These are phyloP conservation scores for Poa annua DNA, from an alignment of 176 grass and related monocot genomes.

Conservation along the genomic window DNA sequence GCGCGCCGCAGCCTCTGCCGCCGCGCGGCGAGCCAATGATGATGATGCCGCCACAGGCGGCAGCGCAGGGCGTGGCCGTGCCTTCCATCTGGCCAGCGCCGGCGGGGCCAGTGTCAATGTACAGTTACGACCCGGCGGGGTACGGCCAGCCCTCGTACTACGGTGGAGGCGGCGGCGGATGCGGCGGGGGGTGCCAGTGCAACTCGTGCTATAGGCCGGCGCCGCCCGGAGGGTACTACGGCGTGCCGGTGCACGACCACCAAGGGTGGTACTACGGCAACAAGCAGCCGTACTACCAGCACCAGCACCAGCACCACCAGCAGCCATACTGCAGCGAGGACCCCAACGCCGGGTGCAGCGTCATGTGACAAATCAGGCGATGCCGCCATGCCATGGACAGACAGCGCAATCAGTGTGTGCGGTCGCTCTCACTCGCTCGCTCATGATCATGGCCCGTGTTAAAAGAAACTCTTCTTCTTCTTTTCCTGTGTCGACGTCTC, in stretches of 20 bases:
- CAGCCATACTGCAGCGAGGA: conserved; percentile 48
- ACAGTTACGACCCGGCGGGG: conserved; percentile 44
- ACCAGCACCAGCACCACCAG: conserved; percentile 22
- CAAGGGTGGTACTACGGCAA: conserved; percentile 57
- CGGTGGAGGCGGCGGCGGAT: conserved; percentile 1
- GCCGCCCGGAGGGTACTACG: conserved; percentile 54
- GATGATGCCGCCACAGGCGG: neutral
- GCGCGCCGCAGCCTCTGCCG: conserved; percentile 20
- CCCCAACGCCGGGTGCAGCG: conserved; percentile 61
- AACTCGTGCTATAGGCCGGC: conserved; percentile 49
- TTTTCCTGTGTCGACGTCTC: neutral
- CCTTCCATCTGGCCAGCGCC: conserved; percentile 63
- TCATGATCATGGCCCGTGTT: conserved; percentile 25
- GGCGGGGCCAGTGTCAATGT: conserved; percentile 33
- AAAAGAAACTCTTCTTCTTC: neutral
- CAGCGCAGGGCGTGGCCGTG: conserved; percentile 50
- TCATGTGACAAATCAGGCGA: conserved; percentile 50
- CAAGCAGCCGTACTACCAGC: conserved; percentile 54
- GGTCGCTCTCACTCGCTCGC: conserved; percentile 33
- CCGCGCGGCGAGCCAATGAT: conserved; percentile 42
- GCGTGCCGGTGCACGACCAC: conserved; percentile 52
- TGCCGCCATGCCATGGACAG: conserved; percentile 28
- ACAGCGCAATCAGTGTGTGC: conserved; percentile 41
- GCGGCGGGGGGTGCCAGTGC: conserved; percentile 34
- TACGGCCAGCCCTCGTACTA: conserved; percentile 34